These are phyloP conservation scores for Chrysosphaeria jannelii DNA, from an alignment of 2,329 filamentous ascomycete genomes.

Conservation along the genomic window DNA sequence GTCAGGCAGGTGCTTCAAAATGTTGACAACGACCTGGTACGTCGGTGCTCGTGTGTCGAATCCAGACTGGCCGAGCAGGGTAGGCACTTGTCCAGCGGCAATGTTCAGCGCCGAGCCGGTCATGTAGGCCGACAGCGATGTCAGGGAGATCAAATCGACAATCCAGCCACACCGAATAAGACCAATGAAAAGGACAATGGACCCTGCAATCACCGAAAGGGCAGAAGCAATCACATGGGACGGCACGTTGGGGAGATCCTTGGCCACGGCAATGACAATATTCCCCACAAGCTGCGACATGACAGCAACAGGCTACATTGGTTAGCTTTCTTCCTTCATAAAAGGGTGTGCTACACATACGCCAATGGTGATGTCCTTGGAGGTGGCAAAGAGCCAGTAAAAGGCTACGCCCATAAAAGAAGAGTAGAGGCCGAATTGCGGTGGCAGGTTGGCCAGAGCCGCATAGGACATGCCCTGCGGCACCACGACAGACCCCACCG, in stretches of 20 bases:
- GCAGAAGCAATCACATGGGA: conserved; percentile 45
- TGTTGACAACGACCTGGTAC: conserved; percentile 61
- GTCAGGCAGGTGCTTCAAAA: conserved; percentile 35
- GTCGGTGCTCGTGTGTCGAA: conserved; percentile 36
- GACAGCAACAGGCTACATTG: conserved; percentile 51
- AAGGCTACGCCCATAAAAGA: conserved; percentile 87
- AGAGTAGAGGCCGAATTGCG: conserved; percentile 70
- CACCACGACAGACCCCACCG: conserved; percentile 42
- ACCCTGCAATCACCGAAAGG: conserved; percentile 47
- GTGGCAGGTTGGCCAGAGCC: conserved; percentile 44
- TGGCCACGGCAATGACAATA: conserved; percentile 35
- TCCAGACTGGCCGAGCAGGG: conserved; percentile 47
- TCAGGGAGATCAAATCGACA: conserved; percentile 73
- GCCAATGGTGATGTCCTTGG: conserved; percentile 93
- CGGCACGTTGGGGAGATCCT: conserved; percentile 22
- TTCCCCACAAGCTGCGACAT: conserved; percentile 76
- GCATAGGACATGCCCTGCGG: conserved; percentile 95
- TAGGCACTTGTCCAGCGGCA: conserved; percentile 51
- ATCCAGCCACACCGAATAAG: conserved; percentile 62
- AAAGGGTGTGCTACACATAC: too few relatives aligned
- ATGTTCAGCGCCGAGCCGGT: conserved; percentile 86
- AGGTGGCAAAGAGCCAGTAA: conserved; percentile 96
- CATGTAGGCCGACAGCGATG: conserved; percentile 85
- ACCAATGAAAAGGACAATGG: conserved; percentile 50
- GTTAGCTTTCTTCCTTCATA: too few relatives aligned